These are phyloP conservation scores for Dendrocalamus sinicus DNA, from an alignment of 176 grass and related monocot genomes.

Conservation along the genomic window DNA sequence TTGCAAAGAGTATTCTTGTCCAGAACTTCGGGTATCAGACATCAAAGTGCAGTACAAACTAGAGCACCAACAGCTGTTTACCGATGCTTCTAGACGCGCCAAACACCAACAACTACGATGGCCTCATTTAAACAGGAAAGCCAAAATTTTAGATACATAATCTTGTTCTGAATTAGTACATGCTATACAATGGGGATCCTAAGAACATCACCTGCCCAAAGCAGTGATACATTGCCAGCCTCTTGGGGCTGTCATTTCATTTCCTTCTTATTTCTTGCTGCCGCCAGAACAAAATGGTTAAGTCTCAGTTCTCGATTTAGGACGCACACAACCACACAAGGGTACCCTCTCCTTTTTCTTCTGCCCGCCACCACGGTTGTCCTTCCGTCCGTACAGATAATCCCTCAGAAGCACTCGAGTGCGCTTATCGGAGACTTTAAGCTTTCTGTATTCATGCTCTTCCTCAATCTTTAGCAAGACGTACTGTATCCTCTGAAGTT, in stretches of 20 bases:
- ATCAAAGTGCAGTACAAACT: neutral
- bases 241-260: conserved; percentile 22
- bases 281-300: conserved; percentile 37
- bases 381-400: conserved; percentile 88
- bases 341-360: conserved; percentile 58
- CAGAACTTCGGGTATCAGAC: neutral
- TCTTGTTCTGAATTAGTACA: conserved; percentile 34
- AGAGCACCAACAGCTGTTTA: neutral
- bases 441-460: conserved; percentile 59
- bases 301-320: conserved; percentile 52
- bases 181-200: conserved; percentile 46
- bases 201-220: conserved; percentile 17
- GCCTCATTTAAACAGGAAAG: conserved; percentile 40
- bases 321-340: conserved; percentile 81
- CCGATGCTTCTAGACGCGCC: neutral
- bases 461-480: conserved; percentile 85
- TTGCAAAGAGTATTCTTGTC: neutral
- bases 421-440: conserved; percentile 61
- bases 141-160: conserved; percentile 41
- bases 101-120: conserved; percentile 27
- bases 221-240: conserved; percentile 22
- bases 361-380: conserved; percentile 29
- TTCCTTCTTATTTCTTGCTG: conserved; percentile 32
- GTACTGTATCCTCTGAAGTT: conserved; percentile 90
- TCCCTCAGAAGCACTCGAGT: conserved; percentile 79